A percentile compares a stretch with the other conserved stretches of the same genome.
These are phyloP conservation scores for Cladosporium oxysporum DNA, from an alignment of 2,329 filamentous ascomycete genomes.

Conservation along the genomic window DNA sequence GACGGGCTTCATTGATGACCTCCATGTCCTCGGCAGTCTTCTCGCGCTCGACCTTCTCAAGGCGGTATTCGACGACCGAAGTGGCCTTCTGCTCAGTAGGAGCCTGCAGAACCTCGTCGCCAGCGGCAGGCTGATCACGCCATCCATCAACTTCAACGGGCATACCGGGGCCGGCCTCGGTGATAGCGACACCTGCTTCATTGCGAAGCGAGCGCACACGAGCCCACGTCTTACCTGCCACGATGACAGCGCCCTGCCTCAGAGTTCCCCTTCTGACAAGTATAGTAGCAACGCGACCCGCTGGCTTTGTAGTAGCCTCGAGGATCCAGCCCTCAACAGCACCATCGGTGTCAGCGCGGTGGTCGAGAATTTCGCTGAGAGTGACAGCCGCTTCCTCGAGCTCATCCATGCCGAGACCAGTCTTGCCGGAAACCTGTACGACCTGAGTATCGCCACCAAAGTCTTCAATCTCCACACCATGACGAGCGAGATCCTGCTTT, in stretches of 20 bases:
- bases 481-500: conserved; percentile 79
- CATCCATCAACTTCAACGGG: conserved; percentile 95
- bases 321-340: conserved; percentile 90
- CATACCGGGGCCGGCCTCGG: conserved; percentile 78
- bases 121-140: conserved; percentile 82
- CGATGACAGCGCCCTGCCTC: conserved; percentile 75
- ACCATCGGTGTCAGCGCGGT: conserved; percentile 75
- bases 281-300: conserved; percentile 83
- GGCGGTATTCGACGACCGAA: conserved; percentile 73
- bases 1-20: conserved; percentile 71
- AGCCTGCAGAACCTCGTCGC: conserved; percentile 84
- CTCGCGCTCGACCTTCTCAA: conserved; percentile 69
- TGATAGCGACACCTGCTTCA: conserved; percentile 73
- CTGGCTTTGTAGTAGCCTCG: conserved; percentile 83
- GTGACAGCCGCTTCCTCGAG: conserved; percentile 88
- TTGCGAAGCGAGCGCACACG: conserved; percentile 82
- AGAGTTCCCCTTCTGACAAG: conserved; percentile 87
- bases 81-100: conserved; percentile 76
- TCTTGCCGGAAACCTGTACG: conserved; percentile 89
- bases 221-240: conserved; percentile 86
- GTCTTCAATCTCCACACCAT: conserved; percentile 91
- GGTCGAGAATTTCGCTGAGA: conserved; percentile 85
- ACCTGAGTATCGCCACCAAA: conserved; percentile 93
- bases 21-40: conserved; percentile 68
- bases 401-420: conserved; percentile 85